A percentile compares a stretch with the other conserved stretches of the same genome.
Conservation (phyloP, 2,329 filamentous ascomycete genomes). For the Myriosclerotinia curreyana region DNA sequence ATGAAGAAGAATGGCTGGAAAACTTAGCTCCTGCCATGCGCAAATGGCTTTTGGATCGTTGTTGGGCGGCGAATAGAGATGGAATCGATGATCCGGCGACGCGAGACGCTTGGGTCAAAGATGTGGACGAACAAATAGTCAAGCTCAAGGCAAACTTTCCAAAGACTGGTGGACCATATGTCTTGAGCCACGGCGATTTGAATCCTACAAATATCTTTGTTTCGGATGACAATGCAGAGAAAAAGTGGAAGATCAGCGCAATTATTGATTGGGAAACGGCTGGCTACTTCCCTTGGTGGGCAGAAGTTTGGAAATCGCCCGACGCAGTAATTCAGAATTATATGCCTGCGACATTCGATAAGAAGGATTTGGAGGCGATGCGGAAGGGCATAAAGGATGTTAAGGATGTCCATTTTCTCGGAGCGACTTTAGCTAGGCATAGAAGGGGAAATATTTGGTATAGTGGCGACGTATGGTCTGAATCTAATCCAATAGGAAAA, state of each 20-base stretch:
- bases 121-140: not conserved
- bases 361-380: too few species aligned
- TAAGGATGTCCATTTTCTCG: too few species aligned
- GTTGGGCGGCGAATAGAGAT: not conserved
- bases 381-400: too few species aligned
- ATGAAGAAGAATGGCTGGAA: slow-evolving; percentile 15
- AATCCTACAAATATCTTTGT: not conserved
- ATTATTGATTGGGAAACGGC: slow-evolving; percentile 8
- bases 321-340: too few species aligned
- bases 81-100: not conserved
- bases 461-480: too few species aligned
- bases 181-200: slow-evolving; percentile 1
- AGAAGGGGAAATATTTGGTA: too few species aligned
- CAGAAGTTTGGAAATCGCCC: too few species aligned
- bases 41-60: not conserved
- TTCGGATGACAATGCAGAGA: slow-evolving; percentile 4
- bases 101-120: not conserved
- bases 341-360: too few species aligned
- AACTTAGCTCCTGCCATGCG: not conserved
- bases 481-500: too few species aligned
- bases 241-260: slow-evolving; percentile 3
- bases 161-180: slow-evolving; percentile 6
- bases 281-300: slow-evolving; percentile 2
- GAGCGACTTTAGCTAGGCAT: too few species aligned
- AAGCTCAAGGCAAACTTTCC: not conserved